These are phyloP conservation scores for Fusarium sp. DNA, from an alignment of 2,329 filamentous ascomycete species.

Conservation along the genomic window DNA sequence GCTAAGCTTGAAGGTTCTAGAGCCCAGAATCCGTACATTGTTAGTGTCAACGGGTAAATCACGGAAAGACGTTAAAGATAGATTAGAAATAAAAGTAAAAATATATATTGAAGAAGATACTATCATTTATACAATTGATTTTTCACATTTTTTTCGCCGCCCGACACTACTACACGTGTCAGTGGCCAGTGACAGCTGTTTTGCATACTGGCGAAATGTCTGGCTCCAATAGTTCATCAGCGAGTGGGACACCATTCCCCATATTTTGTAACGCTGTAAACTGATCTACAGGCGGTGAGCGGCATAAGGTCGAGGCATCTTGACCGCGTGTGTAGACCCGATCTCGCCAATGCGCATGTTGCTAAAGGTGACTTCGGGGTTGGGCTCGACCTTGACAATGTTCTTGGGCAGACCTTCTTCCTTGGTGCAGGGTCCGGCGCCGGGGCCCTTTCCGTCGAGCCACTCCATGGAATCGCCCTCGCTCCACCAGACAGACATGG, in stretches of 20 bases:
- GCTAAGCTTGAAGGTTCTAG: neutral
- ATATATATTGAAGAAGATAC: neutral
- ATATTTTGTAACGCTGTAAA: neutral
- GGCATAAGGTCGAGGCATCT: constrained; percentile 10
- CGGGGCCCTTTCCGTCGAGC: constrained; percentile 56
- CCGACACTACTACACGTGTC: constrained; percentile 16
- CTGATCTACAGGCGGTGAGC: constrained; percentile 9
- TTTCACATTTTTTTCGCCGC: constrained; percentile 7
- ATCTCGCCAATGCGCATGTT: constrained; percentile 72
- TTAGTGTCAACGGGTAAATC: neutral
- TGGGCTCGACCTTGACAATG: constrained; percentile 59
- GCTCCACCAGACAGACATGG: constrained; percentile 66
- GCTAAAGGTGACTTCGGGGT: constrained; percentile 64
- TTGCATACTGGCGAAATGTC: constrained; percentile 15
- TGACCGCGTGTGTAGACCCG: constrained; percentile 55
- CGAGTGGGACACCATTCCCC: constrained; percentile 8
- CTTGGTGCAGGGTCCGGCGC: constrained; percentile 63
- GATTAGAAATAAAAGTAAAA: neutral
- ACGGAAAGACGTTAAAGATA: neutral
- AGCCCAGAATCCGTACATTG: constrained; percentile 2
- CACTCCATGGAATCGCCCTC: constrained; percentile 62
- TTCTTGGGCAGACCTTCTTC: constrained; percentile 63
- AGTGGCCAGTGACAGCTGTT: constrained; percentile 28
- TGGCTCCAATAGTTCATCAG: constrained; percentile 13
- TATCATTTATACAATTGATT: constrained; percentile 6